Evolutionary conservation across 176 grass and related monocot genomes (phyloP).

Genomic region (Eleusine indica): DNA sequence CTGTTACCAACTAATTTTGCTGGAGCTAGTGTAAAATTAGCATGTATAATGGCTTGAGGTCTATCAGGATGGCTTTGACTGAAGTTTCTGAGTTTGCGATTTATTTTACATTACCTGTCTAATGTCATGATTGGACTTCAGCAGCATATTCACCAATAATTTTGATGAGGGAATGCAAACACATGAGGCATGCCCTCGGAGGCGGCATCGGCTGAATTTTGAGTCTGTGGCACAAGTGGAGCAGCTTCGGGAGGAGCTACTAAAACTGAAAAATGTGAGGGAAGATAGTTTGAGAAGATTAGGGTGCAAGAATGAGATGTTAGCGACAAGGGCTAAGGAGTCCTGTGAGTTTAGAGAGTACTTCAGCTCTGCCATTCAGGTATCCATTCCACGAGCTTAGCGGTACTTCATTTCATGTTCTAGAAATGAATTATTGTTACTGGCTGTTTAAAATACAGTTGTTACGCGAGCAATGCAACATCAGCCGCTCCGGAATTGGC

Average conservation of each 20-base stretch:
- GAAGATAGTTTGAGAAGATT: not conserved
- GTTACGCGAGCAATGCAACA: not conserved
- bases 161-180: no score
- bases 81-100: not conserved
- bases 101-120: no score
- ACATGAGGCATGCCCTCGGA: not conserved
- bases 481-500: no score
- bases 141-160: no score
- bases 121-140: no score
- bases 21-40: not conserved
- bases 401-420: not conserved
- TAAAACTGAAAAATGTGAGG: not conserved
- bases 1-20: not conserved
- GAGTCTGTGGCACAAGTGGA: slow-evolving; percentile 17
- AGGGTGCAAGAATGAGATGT: not conserved
- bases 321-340: not conserved
- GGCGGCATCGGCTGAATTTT: not conserved
- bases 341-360: not conserved
- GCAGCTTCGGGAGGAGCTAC: not conserved
- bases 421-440: slow-evolving; percentile 8
- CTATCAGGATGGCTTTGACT: not conserved
- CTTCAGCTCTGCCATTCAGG: not conserved
- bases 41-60: not conserved
- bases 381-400: not conserved
- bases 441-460: not conserved